A percentile compares a stretch with the other conserved stretches of the same genome.
These are phyloP conservation scores for Tillandsia fasciculata DNA, from an alignment of 176 grass and related monocot genomes.

Conservation along the genomic window DNA sequence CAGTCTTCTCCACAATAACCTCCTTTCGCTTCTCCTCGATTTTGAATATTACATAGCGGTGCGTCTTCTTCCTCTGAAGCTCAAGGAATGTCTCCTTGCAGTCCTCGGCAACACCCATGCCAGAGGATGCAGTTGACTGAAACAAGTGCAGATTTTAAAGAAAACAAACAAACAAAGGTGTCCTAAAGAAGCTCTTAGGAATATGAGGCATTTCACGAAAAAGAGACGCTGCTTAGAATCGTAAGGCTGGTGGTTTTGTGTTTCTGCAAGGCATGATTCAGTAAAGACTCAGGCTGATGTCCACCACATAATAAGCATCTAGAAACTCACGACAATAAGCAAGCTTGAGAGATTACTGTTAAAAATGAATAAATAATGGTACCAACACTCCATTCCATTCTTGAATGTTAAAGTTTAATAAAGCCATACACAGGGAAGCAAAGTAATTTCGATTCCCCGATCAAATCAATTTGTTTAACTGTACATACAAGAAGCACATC, in stretches of 20 bases:
- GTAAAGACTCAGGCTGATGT: background rate
- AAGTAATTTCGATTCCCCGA: too few species aligned
- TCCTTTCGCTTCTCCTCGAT: slow-evolving; percentile 17
- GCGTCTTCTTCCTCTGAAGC: slow-evolving; percentile 17
- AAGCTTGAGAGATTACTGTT: too few species aligned
- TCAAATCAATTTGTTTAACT: too few species aligned
- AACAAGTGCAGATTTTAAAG: background rate
- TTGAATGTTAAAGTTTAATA: too few species aligned
- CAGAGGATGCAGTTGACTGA: slow-evolving; percentile 19
- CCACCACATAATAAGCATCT: too few species aligned
- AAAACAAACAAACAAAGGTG: background rate
- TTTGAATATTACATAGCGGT: slow-evolving; percentile 11
- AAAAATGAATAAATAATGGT: too few species aligned
- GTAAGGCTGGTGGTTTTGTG: background rate
- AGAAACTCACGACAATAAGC: too few species aligned
- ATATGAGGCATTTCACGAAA: background rate
- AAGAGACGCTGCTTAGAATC: background rate
- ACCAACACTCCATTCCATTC: too few species aligned
- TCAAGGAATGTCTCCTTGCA: slow-evolving; percentile 13
- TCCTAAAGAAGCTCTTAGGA: background rate
- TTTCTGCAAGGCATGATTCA: background rate
- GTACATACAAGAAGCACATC: too few species aligned
- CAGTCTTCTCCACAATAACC: slow-evolving; percentile 13
- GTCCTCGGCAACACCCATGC: slow-evolving; percentile 9
- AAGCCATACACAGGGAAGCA: too few species aligned